Conservation (phyloP, 106 monocot species). For the Allium sativum region DNA sequence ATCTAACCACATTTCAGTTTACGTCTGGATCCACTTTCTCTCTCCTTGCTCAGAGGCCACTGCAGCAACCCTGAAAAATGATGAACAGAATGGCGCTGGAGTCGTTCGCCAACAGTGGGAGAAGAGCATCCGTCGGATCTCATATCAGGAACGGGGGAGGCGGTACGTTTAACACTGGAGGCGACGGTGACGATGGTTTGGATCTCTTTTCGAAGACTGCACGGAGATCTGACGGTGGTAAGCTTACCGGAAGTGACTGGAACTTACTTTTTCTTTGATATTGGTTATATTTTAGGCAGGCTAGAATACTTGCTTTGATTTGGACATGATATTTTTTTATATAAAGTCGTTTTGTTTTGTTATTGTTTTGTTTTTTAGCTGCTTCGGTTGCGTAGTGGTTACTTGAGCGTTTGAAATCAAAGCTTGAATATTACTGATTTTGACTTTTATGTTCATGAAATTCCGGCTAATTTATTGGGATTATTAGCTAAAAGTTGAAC, state of each 20-base stretch:
- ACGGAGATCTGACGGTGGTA: constrained; percentile 10
- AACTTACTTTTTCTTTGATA: background rate
- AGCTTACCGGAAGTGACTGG: constrained; percentile 6
- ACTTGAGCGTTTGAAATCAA: too few relatives aligned
- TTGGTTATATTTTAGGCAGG: background rate
- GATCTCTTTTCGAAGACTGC: constrained; percentile 8
- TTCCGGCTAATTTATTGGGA: background rate
- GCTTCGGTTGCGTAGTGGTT: too few relatives aligned
- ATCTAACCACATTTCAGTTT: background rate
- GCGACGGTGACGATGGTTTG: constrained; percentile 3
- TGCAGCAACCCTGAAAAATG: background rate
- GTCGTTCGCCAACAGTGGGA: constrained; percentile 2
- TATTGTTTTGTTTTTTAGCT: too few relatives aligned
- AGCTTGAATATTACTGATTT: too few relatives aligned
- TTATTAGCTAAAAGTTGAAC: background rate
- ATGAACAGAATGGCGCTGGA: constrained; percentile 7
- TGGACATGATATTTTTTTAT: background rate
- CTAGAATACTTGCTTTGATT: background rate
- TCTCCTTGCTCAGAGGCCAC: background rate
- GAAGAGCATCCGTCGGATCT: constrained; percentile 8
- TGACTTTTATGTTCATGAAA: too few relatives aligned
- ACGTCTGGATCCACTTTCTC: background rate
- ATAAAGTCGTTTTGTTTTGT: too few relatives aligned
- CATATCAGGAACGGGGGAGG: constrained; percentile 2
- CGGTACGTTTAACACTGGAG: background rate